Evolutionary conservation across 257 asterid species (phyloP).

Genomic region (Lycium ferocissimum): DNA sequence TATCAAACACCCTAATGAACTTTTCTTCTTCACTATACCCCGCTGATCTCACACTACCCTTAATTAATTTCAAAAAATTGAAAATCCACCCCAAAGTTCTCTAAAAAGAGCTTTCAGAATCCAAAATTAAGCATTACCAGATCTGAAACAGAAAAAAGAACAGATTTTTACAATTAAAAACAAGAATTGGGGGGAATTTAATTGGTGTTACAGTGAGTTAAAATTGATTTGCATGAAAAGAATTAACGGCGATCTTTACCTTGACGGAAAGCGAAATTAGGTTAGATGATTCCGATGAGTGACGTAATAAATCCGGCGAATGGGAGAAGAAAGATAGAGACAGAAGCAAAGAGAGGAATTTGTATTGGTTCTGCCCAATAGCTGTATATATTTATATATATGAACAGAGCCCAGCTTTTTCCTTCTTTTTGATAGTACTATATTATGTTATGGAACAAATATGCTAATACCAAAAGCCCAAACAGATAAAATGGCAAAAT

Average conservation of each 20-base stretch:
- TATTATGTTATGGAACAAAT: not conserved
- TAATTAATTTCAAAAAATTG: conserved; percentile 33
- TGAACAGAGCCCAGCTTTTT: conserved; percentile 7
- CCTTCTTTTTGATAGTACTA: not conserved
- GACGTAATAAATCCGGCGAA: conserved; percentile 47
- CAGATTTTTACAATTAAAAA: conserved; percentile 24
- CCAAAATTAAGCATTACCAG: conserved; percentile 51
- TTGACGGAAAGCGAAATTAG: conserved; percentile 32
- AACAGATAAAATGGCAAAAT: not conserved
- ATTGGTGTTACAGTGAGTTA: not conserved
- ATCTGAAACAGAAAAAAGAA: conserved; percentile 59
- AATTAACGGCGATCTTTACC: conserved; percentile 42
- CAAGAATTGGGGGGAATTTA: not conserved
- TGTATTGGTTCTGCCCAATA: conserved; percentile 37
- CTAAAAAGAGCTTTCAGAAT: conserved; percentile 25
- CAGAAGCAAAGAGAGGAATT: conserved; percentile 16
- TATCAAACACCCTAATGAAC: conserved; percentile 90
- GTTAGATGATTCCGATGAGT: conserved; percentile 25
- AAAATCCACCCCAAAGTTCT: conserved; percentile 44
- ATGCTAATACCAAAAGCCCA: not conserved
- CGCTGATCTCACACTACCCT: conserved; percentile 71
- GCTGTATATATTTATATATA: not conserved
- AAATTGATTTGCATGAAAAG: conserved; percentile 30
- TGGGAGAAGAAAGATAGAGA: conserved; percentile 28
- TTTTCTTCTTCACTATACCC: conserved; percentile 86